Percentiles rank a stretch among this genome's conserved stretches.
These are phyloP conservation scores for Boletus vinaceobasis DNA, from an alignment of 768 basidiomycete genomes.

Conservation along the genomic window DNA sequence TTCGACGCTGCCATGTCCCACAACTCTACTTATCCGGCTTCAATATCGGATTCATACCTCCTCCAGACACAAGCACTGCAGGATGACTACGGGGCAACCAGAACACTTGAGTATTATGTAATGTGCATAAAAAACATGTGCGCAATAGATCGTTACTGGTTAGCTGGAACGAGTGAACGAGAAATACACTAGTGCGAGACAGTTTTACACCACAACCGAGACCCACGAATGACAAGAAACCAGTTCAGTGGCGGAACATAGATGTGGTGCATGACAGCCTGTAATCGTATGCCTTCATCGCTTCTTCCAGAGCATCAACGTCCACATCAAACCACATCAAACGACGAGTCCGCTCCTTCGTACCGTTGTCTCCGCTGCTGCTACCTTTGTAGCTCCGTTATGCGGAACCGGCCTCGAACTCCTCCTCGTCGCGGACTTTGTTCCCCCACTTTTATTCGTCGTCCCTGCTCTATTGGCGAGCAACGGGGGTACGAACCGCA, in stretches of 20 bases:
- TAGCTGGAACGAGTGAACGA: background rate
- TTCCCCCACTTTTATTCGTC: background rate
- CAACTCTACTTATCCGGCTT: background rate
- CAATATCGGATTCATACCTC: background rate
- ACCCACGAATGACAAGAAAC: background rate
- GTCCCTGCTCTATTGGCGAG: slow-evolving; percentile 6
- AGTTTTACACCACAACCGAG: background rate
- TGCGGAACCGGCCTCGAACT: background rate
- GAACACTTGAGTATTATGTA: background rate
- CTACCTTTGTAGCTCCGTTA: background rate
- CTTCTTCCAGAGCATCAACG: slow-evolving; percentile 27
- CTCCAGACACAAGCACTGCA: background rate
- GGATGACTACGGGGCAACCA: background rate
- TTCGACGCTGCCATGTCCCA: background rate
- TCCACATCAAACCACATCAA: slow-evolving; percentile 34
- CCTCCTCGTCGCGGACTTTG: background rate
- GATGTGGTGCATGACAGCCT: background rate
- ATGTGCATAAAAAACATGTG: slow-evolving; percentile 1
- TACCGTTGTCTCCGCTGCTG: background rate
- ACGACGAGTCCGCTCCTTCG: slow-evolving; percentile 26
- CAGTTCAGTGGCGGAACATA: background rate
- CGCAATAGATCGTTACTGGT: slow-evolving; percentile 2
- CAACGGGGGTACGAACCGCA: slow-evolving; percentile 29
- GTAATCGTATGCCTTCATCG: slow-evolving; percentile 31
- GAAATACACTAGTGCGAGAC: background rate